These are phyloP conservation scores for Sonneratia caseolaris DNA, from an alignment of 345 rosid genomes.

Conservation along the genomic window DNA sequence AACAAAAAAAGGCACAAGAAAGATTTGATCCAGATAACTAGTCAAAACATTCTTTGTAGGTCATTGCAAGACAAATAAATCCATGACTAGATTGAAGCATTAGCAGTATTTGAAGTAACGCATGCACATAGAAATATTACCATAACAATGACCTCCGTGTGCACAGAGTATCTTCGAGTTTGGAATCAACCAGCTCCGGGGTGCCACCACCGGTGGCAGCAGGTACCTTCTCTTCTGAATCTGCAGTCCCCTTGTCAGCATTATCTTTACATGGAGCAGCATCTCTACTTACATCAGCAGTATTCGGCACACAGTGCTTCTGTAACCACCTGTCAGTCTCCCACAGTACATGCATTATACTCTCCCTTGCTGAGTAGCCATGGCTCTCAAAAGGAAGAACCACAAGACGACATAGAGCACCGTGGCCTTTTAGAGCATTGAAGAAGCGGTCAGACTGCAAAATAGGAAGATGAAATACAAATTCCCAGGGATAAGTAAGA, in stretches of 20 bases:
- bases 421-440: slow-evolving; percentile 93
- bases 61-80: neutral
- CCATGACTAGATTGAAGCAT: neutral
- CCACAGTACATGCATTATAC: slow-evolving; percentile 98
- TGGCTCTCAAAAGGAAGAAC: slow-evolving; percentile 96
- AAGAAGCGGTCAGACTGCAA: slow-evolving; percentile 92
- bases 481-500: neutral
- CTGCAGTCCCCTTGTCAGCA: slow-evolving; percentile 25
- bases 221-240: slow-evolving; percentile 32
- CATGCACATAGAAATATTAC: slow-evolving; percentile 15
- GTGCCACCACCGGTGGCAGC: slow-evolving; percentile 53
- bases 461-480: slow-evolving; percentile 9
- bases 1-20: neutral
- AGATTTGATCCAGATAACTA: neutral
- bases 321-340: slow-evolving; percentile 96
- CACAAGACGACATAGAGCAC: slow-evolving; percentile 82
- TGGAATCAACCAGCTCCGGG: slow-evolving; percentile 37
- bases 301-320: slow-evolving; percentile 62
- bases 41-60: neutral
- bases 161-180: slow-evolving; percentile 20
- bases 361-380: slow-evolving; percentile 84
- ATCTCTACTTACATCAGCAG: slow-evolving; percentile 35
- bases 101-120: neutral
- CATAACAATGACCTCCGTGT: slow-evolving; percentile 49
- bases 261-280: slow-evolving; percentile 24